A percentile compares a stretch with the other conserved stretches of the same genome.
These are phyloP conservation scores for Mucor saturninus DNA, from an alignment of 371 early-diverging fungal species.

Conservation along the genomic window DNA sequence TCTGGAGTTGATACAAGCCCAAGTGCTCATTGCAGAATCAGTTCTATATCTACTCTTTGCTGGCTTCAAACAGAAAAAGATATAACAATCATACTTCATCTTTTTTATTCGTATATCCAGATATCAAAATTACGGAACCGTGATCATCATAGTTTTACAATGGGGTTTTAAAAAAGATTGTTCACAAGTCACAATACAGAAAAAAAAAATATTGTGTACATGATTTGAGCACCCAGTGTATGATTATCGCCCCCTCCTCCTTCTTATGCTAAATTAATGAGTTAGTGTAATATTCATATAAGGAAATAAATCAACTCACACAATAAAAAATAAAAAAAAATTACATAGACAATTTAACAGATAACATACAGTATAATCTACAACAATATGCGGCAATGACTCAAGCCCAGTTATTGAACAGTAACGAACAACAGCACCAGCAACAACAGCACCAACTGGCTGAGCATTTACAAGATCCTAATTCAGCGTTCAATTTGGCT, in stretches of 20 bases:
- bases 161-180: too few relatives aligned
- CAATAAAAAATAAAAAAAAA: background rate
- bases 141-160: too few relatives aligned
- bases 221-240: background rate
- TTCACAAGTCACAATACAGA: too few relatives aligned
- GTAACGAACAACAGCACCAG: constrained; percentile 3
- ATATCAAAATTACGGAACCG: too few relatives aligned
- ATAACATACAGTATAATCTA: constrained; percentile 27
- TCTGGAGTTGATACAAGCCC: too few relatives aligned
- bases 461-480: constrained; percentile 9
- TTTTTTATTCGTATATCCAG: too few relatives aligned
- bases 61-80: too few relatives aligned
- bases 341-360: constrained; percentile 25
- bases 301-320: background rate
- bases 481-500: constrained; percentile 5
- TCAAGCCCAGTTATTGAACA: constrained; percentile 22
- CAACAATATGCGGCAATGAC: constrained; percentile 29
- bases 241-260: too few relatives aligned
- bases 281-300: constrained; percentile 8
- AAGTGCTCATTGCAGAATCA: too few relatives aligned
- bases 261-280: constrained; percentile 1
- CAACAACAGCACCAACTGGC: background rate
- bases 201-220: background rate
- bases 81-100: too few relatives aligned
- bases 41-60: too few relatives aligned